Conservation (phyloP, 2,329 filamentous ascomycete genomes). For the Amauroascus verrucosus region DNA sequence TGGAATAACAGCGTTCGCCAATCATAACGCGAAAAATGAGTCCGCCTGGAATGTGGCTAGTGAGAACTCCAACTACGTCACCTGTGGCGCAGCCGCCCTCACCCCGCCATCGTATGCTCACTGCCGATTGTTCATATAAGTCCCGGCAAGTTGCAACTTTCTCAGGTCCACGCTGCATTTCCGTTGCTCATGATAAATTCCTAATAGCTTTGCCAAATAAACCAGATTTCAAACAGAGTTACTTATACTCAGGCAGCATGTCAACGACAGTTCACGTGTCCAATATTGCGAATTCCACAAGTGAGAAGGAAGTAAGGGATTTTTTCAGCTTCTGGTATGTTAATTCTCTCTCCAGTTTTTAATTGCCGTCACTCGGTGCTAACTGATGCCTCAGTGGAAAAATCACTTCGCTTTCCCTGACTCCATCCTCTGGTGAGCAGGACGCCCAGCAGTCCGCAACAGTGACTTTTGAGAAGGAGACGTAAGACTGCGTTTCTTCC, state of each 20-base stretch:
- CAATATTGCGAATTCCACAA: slow-evolving; percentile 73
- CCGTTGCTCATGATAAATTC: too few species aligned
- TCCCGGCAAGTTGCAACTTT: too few species aligned
- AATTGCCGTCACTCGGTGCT: not conserved
- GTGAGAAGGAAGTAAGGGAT: slow-evolving; percentile 82
- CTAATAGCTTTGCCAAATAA: not conserved
- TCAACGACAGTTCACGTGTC: slow-evolving; percentile 70
- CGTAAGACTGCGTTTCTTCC: slow-evolving; percentile 35
- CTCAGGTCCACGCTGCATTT: too few species aligned
- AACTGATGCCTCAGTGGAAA: slow-evolving; percentile 58
- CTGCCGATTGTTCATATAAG: too few species aligned
- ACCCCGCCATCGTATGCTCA: slow-evolving; percentile 10
- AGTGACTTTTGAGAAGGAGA: slow-evolving; percentile 95
- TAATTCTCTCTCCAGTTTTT: not conserved
- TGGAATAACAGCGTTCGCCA: not conserved
- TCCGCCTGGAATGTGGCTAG: slow-evolving; percentile 21
- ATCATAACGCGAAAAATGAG: not conserved
- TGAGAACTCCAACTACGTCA: slow-evolving; percentile 26
- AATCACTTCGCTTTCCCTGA: slow-evolving; percentile 73
- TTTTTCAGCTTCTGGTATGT: slow-evolving; percentile 93
- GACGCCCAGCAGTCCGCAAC: slow-evolving; percentile 68
- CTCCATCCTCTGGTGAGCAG: slow-evolving; percentile 42
- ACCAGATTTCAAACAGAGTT: too few species aligned
- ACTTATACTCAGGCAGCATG: slow-evolving; percentile 32
- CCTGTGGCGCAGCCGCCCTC: slow-evolving; percentile 24